Conservation (phyloP, 23 red algal genomes). For the Chondrus crispus region DNA sequence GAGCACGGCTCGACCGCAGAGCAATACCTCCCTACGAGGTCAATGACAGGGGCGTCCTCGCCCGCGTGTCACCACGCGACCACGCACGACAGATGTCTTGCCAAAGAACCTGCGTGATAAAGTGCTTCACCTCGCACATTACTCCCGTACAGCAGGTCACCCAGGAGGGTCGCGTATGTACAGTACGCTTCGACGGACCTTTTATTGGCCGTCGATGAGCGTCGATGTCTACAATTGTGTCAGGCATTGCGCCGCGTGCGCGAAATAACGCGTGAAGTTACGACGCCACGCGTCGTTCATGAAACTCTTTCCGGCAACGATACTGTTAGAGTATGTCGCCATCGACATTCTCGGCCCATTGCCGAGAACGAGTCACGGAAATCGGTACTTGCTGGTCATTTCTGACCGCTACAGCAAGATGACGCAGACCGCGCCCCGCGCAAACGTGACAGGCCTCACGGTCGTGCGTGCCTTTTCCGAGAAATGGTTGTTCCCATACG, state of each 20-base stretch:
- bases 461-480: background rate
- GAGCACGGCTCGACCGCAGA: too few species aligned
- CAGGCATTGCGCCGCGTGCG: background rate
- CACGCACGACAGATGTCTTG: too few species aligned
- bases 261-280: background rate
- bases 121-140: conserved; percentile 17
- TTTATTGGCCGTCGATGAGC: conserved; percentile 30
- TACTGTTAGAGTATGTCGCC: background rate
- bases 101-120: background rate
- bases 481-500: background rate
- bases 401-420: background rate
- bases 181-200: background rate
- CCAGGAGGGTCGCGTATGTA: background rate
- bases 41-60: too few species aligned
- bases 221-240: background rate
- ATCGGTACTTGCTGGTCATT: background rate
- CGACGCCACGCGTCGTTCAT: background rate
- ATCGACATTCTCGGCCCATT: conserved; percentile 14
- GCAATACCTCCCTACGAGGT: too few species aligned
- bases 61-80: too few species aligned
- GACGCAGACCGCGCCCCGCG: background rate
- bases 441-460: background rate
- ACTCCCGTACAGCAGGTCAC: background rate
- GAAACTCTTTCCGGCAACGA: conserved; percentile 10
- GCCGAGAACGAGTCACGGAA: background rate